Conservation (phyloP, 306 rosid genomes). For the Phaseolus lunatus region DNA sequence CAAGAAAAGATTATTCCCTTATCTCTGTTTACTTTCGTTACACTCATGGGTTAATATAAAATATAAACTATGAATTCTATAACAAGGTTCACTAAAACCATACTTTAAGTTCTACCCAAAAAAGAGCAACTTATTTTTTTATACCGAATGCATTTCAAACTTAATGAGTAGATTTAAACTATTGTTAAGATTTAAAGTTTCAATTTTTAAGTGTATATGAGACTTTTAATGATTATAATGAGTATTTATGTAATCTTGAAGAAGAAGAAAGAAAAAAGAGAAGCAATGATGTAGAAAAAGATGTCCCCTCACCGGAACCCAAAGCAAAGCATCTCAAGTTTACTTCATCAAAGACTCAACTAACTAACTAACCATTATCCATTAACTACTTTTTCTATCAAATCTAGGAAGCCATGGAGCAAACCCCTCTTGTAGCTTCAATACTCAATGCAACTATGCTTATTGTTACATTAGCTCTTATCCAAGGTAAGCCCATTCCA, state of each 20-base stretch:
- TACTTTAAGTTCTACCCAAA: background rate
- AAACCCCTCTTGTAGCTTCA: conserved; percentile 33
- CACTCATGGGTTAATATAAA: background rate
- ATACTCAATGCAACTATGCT: conserved; percentile 36
- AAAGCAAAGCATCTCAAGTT: conserved; percentile 65
- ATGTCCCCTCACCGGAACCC: background rate
- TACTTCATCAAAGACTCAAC: conserved; percentile 55
- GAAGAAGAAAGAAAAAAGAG: background rate
- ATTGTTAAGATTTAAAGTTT: too few relatives aligned
- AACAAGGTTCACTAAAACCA: background rate
- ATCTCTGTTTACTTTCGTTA: background rate
- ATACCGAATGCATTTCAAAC: too few relatives aligned
- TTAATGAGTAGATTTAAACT: too few relatives aligned
- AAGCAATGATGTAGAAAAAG: conserved; percentile 9
- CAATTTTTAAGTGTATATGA: too few relatives aligned
- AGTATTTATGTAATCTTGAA: background rate
- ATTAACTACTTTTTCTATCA: background rate
- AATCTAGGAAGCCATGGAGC: conserved; percentile 45
- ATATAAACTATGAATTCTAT: background rate
- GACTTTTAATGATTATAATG: background rate
- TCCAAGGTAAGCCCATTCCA: conserved; percentile 45
- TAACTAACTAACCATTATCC: background rate
- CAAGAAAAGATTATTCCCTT: conserved; percentile 16
- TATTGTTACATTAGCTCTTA: conserved; percentile 46
- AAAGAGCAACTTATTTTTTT: background rate